phyloP scores from a whole-genome alignment of 1,139 yeast genomes.

The Geotrichum candidum region DNA sequence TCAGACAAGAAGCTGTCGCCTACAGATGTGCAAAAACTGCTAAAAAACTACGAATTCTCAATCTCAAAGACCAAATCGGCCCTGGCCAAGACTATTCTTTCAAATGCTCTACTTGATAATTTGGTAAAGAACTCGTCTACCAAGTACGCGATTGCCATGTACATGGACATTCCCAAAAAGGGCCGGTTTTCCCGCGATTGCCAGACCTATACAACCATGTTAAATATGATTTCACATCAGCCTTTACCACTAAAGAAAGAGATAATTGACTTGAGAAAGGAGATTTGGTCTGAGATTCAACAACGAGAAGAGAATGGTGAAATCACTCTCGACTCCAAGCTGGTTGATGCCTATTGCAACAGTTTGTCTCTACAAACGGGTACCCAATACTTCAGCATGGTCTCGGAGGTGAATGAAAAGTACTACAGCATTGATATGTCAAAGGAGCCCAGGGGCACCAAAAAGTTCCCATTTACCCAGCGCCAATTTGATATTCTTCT shows the following conservation, averaged over 20 bases:
- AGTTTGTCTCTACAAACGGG: slow-evolving; percentile 10
- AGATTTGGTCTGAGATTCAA: slow-evolving; percentile 14
- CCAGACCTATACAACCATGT: slow-evolving; percentile 16
- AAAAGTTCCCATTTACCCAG: slow-evolving; percentile 12
- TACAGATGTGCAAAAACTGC: slow-evolving; percentile 8
- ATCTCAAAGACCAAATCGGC: slow-evolving; percentile 6
- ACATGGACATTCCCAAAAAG: slow-evolving; percentile 12
- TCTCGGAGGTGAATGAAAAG: slow-evolving; percentile 3
- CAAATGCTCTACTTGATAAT: slow-evolving; percentile 14
- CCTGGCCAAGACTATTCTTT: slow-evolving; percentile 10
- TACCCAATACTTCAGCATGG: slow-evolving; percentile 1
- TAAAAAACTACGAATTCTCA: slow-evolving; percentile 11
- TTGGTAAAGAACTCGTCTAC: slow-evolving; percentile 7
- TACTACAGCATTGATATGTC: slow-evolving; percentile 7
- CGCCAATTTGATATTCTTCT: slow-evolving; percentile 15
- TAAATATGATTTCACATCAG: slow-evolving; percentile 14
- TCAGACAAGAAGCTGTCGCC: background rate
- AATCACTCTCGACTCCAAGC: slow-evolving; percentile 6
- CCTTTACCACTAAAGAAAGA: slow-evolving; percentile 9
- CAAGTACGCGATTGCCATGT: slow-evolving; percentile 14
- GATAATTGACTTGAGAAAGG: slow-evolving; percentile 3
- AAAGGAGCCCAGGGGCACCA: background rate
- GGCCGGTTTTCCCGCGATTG: slow-evolving; percentile 17
- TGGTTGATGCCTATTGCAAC: slow-evolving; percentile 16
- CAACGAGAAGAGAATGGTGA: slow-evolving; percentile 5